Percentiles rank a stretch among this genome's conserved stretches.
These are phyloP conservation scores for Glutinoglossum americanum DNA, from an alignment of 495 filamentous ascomycete genomes.

Conservation along the genomic window DNA sequence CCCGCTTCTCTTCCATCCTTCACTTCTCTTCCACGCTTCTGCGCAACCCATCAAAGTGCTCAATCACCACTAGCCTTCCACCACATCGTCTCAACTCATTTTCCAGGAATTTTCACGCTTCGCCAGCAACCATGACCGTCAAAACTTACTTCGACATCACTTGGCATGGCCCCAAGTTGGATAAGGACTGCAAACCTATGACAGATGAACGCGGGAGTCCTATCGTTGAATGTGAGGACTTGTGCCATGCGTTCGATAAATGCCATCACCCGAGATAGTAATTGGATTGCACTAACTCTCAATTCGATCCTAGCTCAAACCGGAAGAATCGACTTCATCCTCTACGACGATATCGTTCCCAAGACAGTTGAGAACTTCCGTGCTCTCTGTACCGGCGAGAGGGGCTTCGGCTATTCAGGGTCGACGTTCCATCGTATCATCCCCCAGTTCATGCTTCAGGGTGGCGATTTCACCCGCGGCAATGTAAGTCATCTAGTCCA, in stretches of 20 bases:
- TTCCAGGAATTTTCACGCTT: constrained; percentile 33
- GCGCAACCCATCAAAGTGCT: constrained; percentile 2
- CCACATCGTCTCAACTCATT: constrained; percentile 12
- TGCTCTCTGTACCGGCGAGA: constrained; percentile 79
- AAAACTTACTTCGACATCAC: constrained; percentile 44
- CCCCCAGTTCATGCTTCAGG: constrained; percentile 30
- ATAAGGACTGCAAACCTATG: constrained; percentile 24
- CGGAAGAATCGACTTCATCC: constrained; percentile 74
- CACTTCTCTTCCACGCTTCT: neutral
- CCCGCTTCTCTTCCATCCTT: neutral
- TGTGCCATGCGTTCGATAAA: neutral
- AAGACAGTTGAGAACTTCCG: constrained; percentile 91
- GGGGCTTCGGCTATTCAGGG: constrained; percentile 50
- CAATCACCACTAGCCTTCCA: constrained; percentile 10
- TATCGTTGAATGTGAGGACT: neutral
- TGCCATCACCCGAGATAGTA: neutral
- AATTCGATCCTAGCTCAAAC: constrained; percentile 32
- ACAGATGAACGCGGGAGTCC: neutral
- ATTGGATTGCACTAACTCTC: neutral
- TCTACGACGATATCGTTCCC: constrained; percentile 72
- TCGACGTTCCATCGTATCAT: constrained; percentile 25
- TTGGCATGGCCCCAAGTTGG: constrained; percentile 45
- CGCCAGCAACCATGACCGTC: constrained; percentile 41
- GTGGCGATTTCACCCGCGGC: constrained; percentile 28
- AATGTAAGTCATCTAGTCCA: constrained; percentile 17